Conservation (phyloP, 768 basidiomycete species). For the Gloeopeniophorella convolvens region DNA sequence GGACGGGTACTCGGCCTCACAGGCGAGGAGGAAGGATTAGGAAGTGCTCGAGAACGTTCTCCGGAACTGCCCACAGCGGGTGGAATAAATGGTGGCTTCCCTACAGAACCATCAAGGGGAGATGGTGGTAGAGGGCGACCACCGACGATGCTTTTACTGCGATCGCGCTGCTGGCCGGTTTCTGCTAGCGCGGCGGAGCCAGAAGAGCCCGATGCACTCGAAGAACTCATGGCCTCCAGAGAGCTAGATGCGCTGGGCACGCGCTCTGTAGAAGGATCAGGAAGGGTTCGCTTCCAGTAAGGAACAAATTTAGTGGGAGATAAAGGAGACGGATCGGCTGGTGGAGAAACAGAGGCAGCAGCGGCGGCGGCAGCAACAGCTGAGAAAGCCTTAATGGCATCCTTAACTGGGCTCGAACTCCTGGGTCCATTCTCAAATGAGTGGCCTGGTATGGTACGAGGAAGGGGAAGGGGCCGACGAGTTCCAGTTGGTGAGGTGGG, state of each 20-base stretch:
- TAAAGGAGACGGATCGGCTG: neutral
- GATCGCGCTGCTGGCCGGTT: slow-evolving; percentile 4
- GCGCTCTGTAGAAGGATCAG: slow-evolving; percentile 16
- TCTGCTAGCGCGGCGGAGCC: neutral
- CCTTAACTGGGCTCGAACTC: slow-evolving; percentile 17
- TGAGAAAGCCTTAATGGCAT: slow-evolving; percentile 6
- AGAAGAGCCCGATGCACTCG: neutral
- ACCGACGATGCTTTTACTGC: slow-evolving; percentile 16
- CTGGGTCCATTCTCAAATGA: slow-evolving; percentile 1
- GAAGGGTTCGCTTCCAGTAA: slow-evolving; percentile 22
- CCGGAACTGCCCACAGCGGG: neutral
- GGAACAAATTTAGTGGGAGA: slow-evolving; percentile 17
- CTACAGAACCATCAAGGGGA: slow-evolving; percentile 13
- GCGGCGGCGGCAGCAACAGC: neutral
- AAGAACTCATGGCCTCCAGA: slow-evolving; percentile 7
- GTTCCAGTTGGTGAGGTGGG: slow-evolving; percentile 16
- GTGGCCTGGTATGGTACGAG: neutral
- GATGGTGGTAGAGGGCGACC: slow-evolving; percentile 19
- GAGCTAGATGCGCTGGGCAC: slow-evolving; percentile 2
- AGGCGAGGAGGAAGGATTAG: slow-evolving; percentile 8
- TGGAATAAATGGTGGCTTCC: slow-evolving; percentile 9
- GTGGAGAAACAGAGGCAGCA: neutral
- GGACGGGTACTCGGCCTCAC: slow-evolving; percentile 5
- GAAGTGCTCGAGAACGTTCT: slow-evolving; percentile 7
- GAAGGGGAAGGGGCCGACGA: slow-evolving; percentile 18